These are phyloP conservation scores for Penicillium mononematosum DNA, from an alignment of 495 filamentous ascomycete genomes.

Conservation along the genomic window DNA sequence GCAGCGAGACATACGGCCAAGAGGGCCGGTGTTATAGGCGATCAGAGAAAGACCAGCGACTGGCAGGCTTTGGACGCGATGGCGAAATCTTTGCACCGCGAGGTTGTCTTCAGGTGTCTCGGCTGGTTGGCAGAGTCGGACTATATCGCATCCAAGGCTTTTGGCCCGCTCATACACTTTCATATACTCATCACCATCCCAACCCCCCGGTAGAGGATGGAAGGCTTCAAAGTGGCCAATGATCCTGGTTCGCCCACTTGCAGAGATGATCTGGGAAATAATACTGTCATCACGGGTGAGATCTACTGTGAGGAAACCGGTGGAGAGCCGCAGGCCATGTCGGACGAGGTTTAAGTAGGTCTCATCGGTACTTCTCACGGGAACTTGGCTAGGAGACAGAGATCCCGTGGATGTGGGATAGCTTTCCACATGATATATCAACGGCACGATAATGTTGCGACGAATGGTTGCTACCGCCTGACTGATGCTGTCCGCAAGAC, in stretches of 20 bases:
- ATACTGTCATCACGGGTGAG: constrained; percentile 55
- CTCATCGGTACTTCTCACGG: constrained; percentile 31
- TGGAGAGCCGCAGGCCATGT: constrained; percentile 66
- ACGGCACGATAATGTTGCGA: constrained; percentile 60
- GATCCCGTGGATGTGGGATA: constrained; percentile 24
- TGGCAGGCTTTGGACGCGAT: constrained; percentile 32
- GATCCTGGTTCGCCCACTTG: constrained; percentile 61
- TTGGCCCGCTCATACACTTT: constrained; percentile 43
- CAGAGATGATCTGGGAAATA: constrained; percentile 53
- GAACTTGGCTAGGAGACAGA: constrained; percentile 20
- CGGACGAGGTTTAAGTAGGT: constrained; percentile 62
- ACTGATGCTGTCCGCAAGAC: constrained; percentile 48
- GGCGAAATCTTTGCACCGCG: constrained; percentile 41
- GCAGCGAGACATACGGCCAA: constrained; percentile 62
- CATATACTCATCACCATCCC: constrained; percentile 38
- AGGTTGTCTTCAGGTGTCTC: constrained; percentile 41
- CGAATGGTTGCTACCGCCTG: constrained; percentile 58
- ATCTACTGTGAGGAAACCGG: constrained; percentile 69
- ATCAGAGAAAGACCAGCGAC: constrained; percentile 52
- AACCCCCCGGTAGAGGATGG: constrained; percentile 45
- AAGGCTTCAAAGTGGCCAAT: constrained; percentile 61
- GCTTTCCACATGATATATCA: constrained; percentile 48
- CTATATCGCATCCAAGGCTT: constrained; percentile 48
- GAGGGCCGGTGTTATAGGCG: constrained; percentile 67
- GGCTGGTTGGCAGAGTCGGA: constrained; percentile 47